Conservation (phyloP, 495 filamentous ascomycete species). For the Podospora comata region DNA sequence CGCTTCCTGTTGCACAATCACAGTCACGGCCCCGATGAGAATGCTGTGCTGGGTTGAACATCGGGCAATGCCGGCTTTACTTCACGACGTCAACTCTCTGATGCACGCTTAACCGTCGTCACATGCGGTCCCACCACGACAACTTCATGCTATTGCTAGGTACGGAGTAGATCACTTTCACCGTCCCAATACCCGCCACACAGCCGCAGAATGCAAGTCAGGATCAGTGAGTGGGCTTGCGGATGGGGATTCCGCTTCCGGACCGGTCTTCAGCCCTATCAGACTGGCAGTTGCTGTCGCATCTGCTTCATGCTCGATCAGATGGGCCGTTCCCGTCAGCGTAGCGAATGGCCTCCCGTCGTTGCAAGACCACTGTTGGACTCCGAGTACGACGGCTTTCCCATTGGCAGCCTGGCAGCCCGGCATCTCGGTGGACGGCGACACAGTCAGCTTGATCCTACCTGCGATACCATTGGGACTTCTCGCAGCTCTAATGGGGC, state of each 20-base stretch:
- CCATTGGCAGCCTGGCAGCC: constrained; percentile 3
- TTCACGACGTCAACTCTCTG: background rate
- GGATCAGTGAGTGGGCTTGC: background rate
- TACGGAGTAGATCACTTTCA: background rate
- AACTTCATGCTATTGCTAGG: background rate
- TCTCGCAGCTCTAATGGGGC: too few species aligned
- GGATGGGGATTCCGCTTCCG: background rate
- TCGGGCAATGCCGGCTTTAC: constrained; percentile 7
- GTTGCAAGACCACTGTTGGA: background rate
- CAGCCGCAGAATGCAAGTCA: background rate
- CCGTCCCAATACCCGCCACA: background rate
- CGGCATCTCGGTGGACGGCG: background rate
- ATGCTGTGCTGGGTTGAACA: background rate
- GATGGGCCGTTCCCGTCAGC: background rate
- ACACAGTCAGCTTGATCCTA: constrained; percentile 10
- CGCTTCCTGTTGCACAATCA: background rate
- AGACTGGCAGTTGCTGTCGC: background rate
- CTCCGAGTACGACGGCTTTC: background rate
- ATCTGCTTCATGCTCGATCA: background rate
- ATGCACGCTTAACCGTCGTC: background rate
- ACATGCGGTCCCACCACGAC: background rate
- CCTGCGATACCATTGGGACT: background rate
- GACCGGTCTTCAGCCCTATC: background rate
- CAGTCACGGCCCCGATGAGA: background rate
- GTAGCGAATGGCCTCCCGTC: background rate